Base-by-base conservation (phyloP, 768 basidiomycete genomes). In the Sutorius australiensis region DNA sequence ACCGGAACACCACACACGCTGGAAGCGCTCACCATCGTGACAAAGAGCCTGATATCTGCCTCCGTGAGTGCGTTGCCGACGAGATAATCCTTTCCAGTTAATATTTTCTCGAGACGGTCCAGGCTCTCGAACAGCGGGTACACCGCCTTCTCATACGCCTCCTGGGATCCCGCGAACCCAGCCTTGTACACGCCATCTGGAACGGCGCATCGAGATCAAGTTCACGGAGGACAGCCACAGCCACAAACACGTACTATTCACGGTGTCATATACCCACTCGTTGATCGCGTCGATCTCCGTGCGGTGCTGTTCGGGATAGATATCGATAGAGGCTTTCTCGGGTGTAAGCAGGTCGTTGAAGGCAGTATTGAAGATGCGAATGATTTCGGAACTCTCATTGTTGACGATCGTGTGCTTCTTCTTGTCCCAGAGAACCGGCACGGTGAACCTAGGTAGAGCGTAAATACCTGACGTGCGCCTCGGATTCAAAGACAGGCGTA, bases 361-460 rank as follows among this genome's bases (percentile, higher is more conserved):
- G 2, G 80, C 86, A 7, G 79, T 77, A 72, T 99, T 98, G 73
- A 98, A 81, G 8, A 95, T 89, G 51, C 95, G 86, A 64, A 98
- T 92, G 66, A 98, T 94, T 72, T 98, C 95, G 3, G 89, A 84
- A 58, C 85, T 87, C 67, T 99, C 95, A 67, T 98, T 98, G 75
- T 93, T 98, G 53, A 99, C 97, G 59, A 98, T 88, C 37, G 87
- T 88, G 41, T 86, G 73, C 39, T 67, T 73, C 69, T 95, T 90
- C 75, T 85, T 95, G 73, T 98, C 97, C 91, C 92, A 99, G 6
- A 99, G 76, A 32, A 92, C 72, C 6, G 94, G 94, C 9, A 93
- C 90, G 2, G 92, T 93, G 75, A 92, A 92, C 36, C 88, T 83
- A 1, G 32, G 24, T 24, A 4, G 24, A 24, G 24, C 24, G 4